These are phyloP conservation scores for Syncephalastrum sp. DNA, from an alignment of 371 early-diverging fungal species.

Conservation along the genomic window DNA sequence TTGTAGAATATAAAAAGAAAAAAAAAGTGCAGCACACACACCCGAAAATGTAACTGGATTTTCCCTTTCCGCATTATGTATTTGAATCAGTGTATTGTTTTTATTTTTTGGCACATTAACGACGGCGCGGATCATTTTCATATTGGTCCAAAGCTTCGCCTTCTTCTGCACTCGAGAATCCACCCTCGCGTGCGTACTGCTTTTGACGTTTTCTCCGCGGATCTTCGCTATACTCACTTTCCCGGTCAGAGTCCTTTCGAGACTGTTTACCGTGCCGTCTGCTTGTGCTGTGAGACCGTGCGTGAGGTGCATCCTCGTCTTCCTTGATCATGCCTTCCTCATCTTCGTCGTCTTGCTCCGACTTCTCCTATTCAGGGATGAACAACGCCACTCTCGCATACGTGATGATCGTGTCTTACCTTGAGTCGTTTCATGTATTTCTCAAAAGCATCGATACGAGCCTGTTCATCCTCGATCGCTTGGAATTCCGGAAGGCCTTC, in stretches of 20 bases:
- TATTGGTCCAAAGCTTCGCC: constrained; percentile 24
- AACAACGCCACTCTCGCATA: not conserved
- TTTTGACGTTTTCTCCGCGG: too few relatives aligned
- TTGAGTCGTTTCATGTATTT: constrained; percentile 66
- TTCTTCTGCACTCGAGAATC: constrained; percentile 20
- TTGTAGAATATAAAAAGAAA: not conserved
- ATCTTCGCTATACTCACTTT: constrained; percentile 13
- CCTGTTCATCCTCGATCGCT: constrained; percentile 64
- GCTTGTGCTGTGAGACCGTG: constrained; percentile 10
- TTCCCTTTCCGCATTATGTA: too few relatives aligned
- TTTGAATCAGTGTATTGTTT: too few relatives aligned
- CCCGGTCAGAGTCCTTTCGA: constrained; percentile 17
- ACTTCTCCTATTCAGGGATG: not conserved
- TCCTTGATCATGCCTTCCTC: constrained; percentile 27
- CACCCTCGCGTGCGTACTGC: constrained; percentile 1
- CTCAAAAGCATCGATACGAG: constrained; percentile 74
- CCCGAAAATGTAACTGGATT: too few relatives aligned
- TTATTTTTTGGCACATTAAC: too few relatives aligned
- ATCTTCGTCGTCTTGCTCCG: constrained; percentile 25
- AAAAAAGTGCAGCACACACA: too few relatives aligned
- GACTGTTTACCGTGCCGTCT: constrained; percentile 11
- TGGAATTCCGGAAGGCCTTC: constrained; percentile 58
- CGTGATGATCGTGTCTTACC: constrained; percentile 32
- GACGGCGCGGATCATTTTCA: constrained; percentile 10
- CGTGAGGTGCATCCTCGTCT: constrained; percentile 22